Evolutionary conservation across 2,329 filamentous ascomycete genomes (phyloP), one percentile per base, ranked within the genome.

Genomic region (Sarocladium oryzae): DNA sequence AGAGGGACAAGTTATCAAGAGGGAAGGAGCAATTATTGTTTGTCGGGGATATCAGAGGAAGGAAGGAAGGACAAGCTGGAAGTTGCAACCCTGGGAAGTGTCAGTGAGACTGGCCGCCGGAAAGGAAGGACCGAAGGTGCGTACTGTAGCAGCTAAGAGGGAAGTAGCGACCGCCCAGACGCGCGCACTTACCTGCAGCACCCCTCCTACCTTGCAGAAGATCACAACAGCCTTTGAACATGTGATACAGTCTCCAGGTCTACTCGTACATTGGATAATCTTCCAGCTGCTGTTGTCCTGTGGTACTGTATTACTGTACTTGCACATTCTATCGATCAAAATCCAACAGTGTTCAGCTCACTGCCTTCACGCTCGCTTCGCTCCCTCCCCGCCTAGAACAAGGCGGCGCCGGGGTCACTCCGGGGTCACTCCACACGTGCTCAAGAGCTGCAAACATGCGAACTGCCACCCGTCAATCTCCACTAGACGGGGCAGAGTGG

Each of bases 321-420:
- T n/a, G n/a, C n/a, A n/a, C n/a, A n/a, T n/a, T n/a, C n/a, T n/a
- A n/a, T n/a, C n/a, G n/a, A n/a, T n/a, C n/a, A n/a, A n/a, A n/a
- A n/a, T n/a, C n/a, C n/a, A n/a, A n/a, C n/a, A n/a, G n/a, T n/a
- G n/a, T n/a, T n/a, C n/a, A n/a, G n/a, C n/a, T n/a, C n/a, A n/a
- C n/a, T n/a, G n/a, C n/a, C n/a, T n/a, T n/a, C n/a, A n/a, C n/a
- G n/a, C n/a, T n/a, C n/a, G n/a, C n/a, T n/a, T n/a, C n/a, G n/a
- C n/a, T n/a, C n/a, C n/a, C n/a, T n/a, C n/a, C n/a, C n/a, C n/a
- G n/a, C n/a, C n/a, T n/a, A n/a, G n/a, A n/a, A n/a, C n/a, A n/a
- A n/a, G n/a, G n/a, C n/a, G n/a, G n/a, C 43, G 43, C 43, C 43
- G 28, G 43, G 43, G 43, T 23, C 43, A 48, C 43, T 48, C 24